Evolutionary conservation across 73 alveolate genomes (phyloP).

Genomic region (Uronychia setigera): DNA sequence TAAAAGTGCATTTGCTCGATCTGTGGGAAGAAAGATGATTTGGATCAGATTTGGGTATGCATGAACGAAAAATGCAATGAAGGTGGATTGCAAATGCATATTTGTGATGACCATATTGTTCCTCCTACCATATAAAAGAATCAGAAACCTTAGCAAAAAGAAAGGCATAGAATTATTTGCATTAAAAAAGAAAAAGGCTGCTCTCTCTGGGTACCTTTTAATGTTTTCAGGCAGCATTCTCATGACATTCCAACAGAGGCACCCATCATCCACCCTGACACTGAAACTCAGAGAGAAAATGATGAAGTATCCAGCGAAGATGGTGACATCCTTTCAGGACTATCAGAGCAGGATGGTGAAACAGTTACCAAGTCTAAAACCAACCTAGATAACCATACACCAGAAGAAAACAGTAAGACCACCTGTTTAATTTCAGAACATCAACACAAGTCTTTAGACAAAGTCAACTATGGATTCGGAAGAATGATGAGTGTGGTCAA

Average conservation of each 20-base stretch:
- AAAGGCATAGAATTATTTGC: not conserved
- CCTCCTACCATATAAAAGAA: not conserved
- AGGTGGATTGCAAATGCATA: not conserved
- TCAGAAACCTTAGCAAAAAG: not conserved
- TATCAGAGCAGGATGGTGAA: not conserved
- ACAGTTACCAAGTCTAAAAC: not conserved
- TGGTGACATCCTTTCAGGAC: not conserved
- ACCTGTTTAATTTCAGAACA: not conserved
- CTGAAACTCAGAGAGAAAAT: not conserved
- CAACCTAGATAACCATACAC: not conserved
- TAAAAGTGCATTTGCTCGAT: not conserved
- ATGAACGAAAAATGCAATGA: not conserved
- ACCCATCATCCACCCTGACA: not conserved
- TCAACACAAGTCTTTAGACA: not conserved
- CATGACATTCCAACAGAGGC: not conserved
- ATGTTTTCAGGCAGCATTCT: not conserved
- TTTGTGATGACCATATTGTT: not conserved
- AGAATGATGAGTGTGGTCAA: not conserved
- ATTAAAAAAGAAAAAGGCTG: not conserved
- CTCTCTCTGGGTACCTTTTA: not conserved
- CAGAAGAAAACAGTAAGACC: not conserved
- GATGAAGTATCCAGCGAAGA: not conserved
- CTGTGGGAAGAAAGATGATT: not conserved
- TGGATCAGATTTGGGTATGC: not conserved
- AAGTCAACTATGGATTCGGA: not conserved